A percentile compares a stretch with the other conserved stretches of the same genome.
phyloP scores from a whole-genome alignment of 192 early-diverging fungal genomes.

The Ambispora gerdemannii region DNA sequence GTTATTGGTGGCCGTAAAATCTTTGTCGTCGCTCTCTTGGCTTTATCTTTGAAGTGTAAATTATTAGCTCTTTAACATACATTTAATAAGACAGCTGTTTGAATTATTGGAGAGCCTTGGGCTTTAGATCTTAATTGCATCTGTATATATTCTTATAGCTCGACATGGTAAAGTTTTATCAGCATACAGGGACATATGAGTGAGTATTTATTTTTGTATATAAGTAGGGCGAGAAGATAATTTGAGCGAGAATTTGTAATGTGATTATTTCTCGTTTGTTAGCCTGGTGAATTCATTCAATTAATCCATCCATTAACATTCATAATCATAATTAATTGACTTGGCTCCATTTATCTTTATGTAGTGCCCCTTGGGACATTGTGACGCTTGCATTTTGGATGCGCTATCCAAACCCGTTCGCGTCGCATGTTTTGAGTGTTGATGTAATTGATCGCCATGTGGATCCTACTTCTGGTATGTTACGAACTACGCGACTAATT shows the following conservation, averaged over 20 bases:
- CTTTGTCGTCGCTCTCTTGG: too few species aligned
- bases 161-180: conserved; percentile 88
- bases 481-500: conserved; percentile 85
- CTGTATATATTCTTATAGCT: too few species aligned
- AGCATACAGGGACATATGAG: conserved; percentile 74
- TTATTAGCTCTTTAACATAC: too few species aligned
- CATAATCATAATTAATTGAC: background rate
- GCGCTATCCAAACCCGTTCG: conserved; percentile 98
- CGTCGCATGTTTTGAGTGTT: conserved; percentile 85
- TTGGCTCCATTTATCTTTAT: background rate
- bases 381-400: conserved; percentile 89
- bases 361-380: conserved; percentile 65
- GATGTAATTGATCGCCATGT: conserved; percentile 91
- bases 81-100: too few species aligned
- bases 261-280: background rate
- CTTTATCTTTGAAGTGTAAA: too few species aligned
- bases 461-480: conserved; percentile 70
- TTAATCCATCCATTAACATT: background rate
- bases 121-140: too few species aligned
- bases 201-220: conserved; percentile 38
- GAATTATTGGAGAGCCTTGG: too few species aligned
- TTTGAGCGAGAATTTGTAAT: background rate
- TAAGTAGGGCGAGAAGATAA: background rate
- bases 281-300: background rate
- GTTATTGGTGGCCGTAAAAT: too few species aligned